phyloP scores from a whole-genome alignment of 2,329 filamentous ascomycete genomes.

The Diplodia sapinea region DNA sequence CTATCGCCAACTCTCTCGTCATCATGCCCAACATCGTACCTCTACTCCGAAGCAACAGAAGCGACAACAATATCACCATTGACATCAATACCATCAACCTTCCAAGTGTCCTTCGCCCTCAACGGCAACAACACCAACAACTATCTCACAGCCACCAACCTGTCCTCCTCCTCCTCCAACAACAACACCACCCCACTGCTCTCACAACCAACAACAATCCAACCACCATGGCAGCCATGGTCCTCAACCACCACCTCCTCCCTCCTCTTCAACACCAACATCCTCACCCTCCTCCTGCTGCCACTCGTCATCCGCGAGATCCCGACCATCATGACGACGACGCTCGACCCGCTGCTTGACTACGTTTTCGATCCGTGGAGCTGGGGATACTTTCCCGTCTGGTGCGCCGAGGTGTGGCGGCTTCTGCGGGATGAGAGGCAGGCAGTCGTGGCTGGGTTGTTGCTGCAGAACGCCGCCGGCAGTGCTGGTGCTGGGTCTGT shows the following conservation, averaged over 20 bases:
- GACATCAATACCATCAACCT: neutral
- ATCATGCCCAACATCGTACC: neutral
- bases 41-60: neutral
- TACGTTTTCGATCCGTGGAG: slow-evolving; percentile 25
- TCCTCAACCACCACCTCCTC: neutral
- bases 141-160: neutral
- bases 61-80: neutral
- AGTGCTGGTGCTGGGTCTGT: neutral
- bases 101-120: slow-evolving; percentile 2
- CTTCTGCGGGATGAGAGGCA: slow-evolving; percentile 13
- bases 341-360: slow-evolving; percentile 25
- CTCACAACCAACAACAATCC: neutral
- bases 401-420: slow-evolving; percentile 30
- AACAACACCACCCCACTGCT: neutral
- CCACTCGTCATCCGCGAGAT: slow-evolving; percentile 27
- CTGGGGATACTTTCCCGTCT: slow-evolving; percentile 25
- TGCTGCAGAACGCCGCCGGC: too few species aligned
- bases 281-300: slow-evolving; percentile 12
- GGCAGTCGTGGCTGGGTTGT: neutral
- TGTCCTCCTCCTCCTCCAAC: slow-evolving; percentile 1
- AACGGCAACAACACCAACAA: neutral
- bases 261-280: slow-evolving; percentile 13
- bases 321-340: slow-evolving; percentile 25
- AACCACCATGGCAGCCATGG: neutral
- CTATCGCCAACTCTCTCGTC: neutral